Evolutionary conservation across 225 moss, liverwort and hornwort genomes (phyloP).

Genomic region (Bryum argenteum): DNA sequence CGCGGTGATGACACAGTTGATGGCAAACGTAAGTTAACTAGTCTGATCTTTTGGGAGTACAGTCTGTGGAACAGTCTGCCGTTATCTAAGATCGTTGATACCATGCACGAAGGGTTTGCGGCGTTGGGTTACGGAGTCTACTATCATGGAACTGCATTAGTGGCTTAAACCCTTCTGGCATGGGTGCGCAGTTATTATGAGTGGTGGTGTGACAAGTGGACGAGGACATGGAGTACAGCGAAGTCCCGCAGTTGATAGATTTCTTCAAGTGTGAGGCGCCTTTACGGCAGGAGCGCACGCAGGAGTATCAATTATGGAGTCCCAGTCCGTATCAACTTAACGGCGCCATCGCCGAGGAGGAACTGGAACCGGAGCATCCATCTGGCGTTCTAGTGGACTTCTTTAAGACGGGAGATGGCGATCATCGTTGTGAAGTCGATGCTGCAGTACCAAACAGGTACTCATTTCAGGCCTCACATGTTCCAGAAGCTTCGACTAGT

Average conservation of each 20-base stretch:
- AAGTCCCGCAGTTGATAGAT: slow-evolving; percentile 31
- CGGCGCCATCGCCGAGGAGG: slow-evolving; percentile 22
- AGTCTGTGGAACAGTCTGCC: background rate
- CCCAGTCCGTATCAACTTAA: background rate
- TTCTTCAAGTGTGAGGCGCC: slow-evolving; percentile 39
- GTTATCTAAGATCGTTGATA: slow-evolving; percentile 4
- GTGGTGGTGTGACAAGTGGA: slow-evolving; percentile 15
- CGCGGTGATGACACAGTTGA: background rate
- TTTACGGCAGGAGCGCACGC: slow-evolving; percentile 12
- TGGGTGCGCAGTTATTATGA: background rate
- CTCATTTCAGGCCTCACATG: background rate
- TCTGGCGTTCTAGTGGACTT: slow-evolving; percentile 29
- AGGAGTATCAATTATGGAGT: slow-evolving; percentile 10
- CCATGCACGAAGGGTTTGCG: background rate
- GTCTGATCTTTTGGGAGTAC: background rate
- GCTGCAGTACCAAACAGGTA: slow-evolving; percentile 33
- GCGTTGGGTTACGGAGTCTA: background rate
- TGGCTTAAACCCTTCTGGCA: background rate
- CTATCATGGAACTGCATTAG: slow-evolving; percentile 21
- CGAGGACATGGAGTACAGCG: slow-evolving; percentile 19
- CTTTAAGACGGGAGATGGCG: slow-evolving; percentile 23
- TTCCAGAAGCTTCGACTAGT: background rate
- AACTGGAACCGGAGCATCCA: slow-evolving; percentile 20
- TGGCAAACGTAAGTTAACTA: background rate
- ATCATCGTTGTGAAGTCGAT: slow-evolving; percentile 4